phyloP scores from a whole-genome alignment of 2,329 filamentous ascomycete genomes.

The Rutstroemia sp. region DNA sequence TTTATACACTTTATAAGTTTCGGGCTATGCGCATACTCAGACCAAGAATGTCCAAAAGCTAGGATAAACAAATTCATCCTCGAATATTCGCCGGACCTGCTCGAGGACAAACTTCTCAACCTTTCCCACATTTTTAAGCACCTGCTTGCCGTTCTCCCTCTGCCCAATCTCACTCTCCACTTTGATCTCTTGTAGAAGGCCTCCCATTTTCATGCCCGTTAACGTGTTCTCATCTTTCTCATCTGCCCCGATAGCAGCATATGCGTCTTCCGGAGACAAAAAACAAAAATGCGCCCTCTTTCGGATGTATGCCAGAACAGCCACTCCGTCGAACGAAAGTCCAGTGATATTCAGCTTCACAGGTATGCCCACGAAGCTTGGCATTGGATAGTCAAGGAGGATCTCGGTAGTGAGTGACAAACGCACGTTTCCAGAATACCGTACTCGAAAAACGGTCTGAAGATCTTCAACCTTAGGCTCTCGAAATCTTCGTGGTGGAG shows the following conservation, averaged over 20 bases:
- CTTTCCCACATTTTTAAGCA: slow-evolving; percentile 96
- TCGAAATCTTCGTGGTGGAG: slow-evolving; percentile 47
- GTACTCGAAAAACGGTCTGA: slow-evolving; percentile 85
- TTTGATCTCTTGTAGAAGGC: slow-evolving; percentile 81
- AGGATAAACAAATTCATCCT: slow-evolving; percentile 97
- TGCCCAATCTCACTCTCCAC: slow-evolving; percentile 98
- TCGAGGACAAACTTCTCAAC: slow-evolving; percentile 96
- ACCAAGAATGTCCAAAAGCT: slow-evolving; percentile 98
- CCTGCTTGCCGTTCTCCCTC: slow-evolving; percentile 84
- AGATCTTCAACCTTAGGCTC: slow-evolving; percentile 80
- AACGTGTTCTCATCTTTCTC: slow-evolving; percentile 23
- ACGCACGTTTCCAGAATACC: slow-evolving; percentile 80
- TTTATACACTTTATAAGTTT: too few species aligned
- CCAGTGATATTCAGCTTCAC: slow-evolving; percentile 93
- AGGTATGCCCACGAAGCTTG: slow-evolving; percentile 92
- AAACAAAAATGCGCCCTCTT: slow-evolving; percentile 92
- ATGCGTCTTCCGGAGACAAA: slow-evolving; percentile 81
- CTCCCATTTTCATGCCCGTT: slow-evolving; percentile 48
- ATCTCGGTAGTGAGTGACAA: slow-evolving; percentile 92
- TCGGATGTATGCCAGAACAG: slow-evolving; percentile 84
- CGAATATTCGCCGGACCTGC: slow-evolving; percentile 93
- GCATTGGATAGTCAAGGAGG: slow-evolving; percentile 95
- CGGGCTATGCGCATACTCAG: slow-evolving; percentile 30
- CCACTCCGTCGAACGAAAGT: slow-evolving; percentile 89
- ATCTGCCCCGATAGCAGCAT: slow-evolving; percentile 51